Evolutionary conservation across 192 early-diverging fungal species (phyloP), one percentile per base, ranked within the genome.

Genomic region (Mortierella hygrophila): DNA sequence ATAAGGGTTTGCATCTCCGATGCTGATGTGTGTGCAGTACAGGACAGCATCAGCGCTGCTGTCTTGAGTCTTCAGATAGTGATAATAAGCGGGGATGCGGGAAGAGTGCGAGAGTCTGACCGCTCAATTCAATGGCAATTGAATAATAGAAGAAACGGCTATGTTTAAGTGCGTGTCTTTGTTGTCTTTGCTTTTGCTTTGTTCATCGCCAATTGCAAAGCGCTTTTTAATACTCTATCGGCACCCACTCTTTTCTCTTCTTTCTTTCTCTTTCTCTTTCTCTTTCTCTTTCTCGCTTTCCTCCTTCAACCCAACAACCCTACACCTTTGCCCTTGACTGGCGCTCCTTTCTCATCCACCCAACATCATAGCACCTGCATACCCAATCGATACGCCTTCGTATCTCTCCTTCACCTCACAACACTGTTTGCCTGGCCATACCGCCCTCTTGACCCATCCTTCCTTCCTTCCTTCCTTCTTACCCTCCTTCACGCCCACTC

Each of bases 291-390:
- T 35, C 74, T 72, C 55, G 60, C 54, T 65, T 29, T 29, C 29
- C 15, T 32, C 60, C 9, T 65, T 60, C 23, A n/a, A n/a, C 55
- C 23, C 1, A 70, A 47, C 40, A 44, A 65, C 57, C 42, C 49
- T 52, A 47, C 60, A 65, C 29, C 60, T 13, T 65, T 29, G 60
- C 29, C 60, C 60, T 65, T 65, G 60, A 65, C 60, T 65, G 60
- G 60, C 26, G 29, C 60, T 35, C 60, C 10, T 26, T 60, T n/a
- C 57, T 60, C 57, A 60, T 60, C n/a, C 20, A 55, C 52, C 55
- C 8, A 26, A 8, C n/a, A 57, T 57, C 55, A 57, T 55, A 8
- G 2, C 60, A n/a, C 16, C 3, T 9, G 29, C 60, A 65, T 65
- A 65, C 60, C 60, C 29, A 65, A 32, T 65, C 35, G 60, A 65